These are phyloP conservation scores for Amyloporia xantha DNA, from an alignment of 768 basidiomycete genomes.

Conservation along the genomic window DNA sequence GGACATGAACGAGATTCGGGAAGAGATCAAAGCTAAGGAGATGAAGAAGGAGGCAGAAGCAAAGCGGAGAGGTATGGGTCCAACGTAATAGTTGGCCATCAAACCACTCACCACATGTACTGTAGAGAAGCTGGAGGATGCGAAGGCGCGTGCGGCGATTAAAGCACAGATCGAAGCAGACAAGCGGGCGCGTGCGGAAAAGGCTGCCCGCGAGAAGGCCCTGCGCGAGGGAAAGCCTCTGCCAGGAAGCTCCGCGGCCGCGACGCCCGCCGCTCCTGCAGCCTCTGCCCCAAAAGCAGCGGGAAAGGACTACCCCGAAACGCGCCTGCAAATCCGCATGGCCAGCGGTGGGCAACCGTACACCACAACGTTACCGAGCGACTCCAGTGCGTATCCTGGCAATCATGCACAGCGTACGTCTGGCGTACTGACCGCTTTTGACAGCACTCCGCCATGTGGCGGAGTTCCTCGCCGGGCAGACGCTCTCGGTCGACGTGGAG, in stretches of 20 bases:
- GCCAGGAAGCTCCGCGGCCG: conserved; percentile 25
- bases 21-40: conserved; percentile 74
- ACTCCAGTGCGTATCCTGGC: conserved; percentile 52
- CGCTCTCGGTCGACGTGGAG: conserved; percentile 61
- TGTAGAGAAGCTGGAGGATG: conserved; percentile 85
- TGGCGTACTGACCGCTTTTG: neutral
- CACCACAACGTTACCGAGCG: conserved; percentile 74
- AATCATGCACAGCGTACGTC: neutral
- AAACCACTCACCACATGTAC: neutral
- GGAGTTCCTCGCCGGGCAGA: conserved; percentile 79
- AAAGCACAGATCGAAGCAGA: conserved; percentile 95
- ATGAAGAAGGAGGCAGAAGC: conserved; percentile 78
- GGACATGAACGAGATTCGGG: conserved; percentile 69
- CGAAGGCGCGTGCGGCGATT: conserved; percentile 76
- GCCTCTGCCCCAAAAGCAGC: conserved; percentile 32
- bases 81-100: too few species aligned
- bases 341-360: conserved; percentile 76
- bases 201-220: conserved; percentile 86
- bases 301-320: conserved; percentile 79
- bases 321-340: conserved; percentile 85
- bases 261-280: conserved; percentile 27
- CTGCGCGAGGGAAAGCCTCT: conserved; percentile 69
- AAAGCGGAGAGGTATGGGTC: conserved; percentile 58
- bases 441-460: conserved; percentile 80
- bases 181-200: conserved; percentile 83